These are phyloP conservation scores for Blastobotrys americana DNA, from an alignment of 805 yeast species.

Conservation along the genomic window DNA sequence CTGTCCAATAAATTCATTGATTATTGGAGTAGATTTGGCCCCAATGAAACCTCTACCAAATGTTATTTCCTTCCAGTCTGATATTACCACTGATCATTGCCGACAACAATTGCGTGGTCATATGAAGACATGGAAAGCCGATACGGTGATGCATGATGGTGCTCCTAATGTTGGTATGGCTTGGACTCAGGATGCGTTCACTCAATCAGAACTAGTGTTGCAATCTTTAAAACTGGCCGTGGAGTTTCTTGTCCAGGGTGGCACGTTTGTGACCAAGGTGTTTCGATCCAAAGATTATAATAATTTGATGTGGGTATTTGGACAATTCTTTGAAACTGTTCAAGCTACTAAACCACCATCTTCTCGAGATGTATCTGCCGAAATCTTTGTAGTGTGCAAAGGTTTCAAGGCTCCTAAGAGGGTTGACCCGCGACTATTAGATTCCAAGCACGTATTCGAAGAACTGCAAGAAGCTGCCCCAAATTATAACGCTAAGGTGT, in stretches of 20 bases:
- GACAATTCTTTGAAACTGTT: slow-evolving; percentile 89
- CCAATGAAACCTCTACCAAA: slow-evolving; percentile 96
- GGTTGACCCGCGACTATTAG: slow-evolving; percentile 85
- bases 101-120: slow-evolving; percentile 89
- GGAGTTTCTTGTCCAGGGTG: slow-evolving; percentile 84
- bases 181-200: slow-evolving; percentile 99
- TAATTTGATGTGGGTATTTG: slow-evolving; percentile 94
- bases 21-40: slow-evolving; percentile 97
- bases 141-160: slow-evolving; percentile 97
- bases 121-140: slow-evolving; percentile 98
- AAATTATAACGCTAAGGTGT: slow-evolving; percentile 85
- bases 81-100: slow-evolving; percentile 97
- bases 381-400: slow-evolving; percentile 93
- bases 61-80: slow-evolving; percentile 89
- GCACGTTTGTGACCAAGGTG: slow-evolving; percentile 92
- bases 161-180: slow-evolving; percentile 99
- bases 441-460: slow-evolving; percentile 89
- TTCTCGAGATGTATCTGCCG: slow-evolving; percentile 98
- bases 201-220: slow-evolving; percentile 91
- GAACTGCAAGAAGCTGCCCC: slow-evolving; percentile 53
- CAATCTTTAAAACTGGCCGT: slow-evolving; percentile 92
- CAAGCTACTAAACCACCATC: slow-evolving; percentile 99
- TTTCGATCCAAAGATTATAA: slow-evolving; percentile 99
- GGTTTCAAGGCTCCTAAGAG: slow-evolving; percentile 95
- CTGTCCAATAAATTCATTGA: slow-evolving; percentile 87